Base-by-base conservation (phyloP, 306 rosid genomes). In the Oemleria cerasiformis region DNA sequence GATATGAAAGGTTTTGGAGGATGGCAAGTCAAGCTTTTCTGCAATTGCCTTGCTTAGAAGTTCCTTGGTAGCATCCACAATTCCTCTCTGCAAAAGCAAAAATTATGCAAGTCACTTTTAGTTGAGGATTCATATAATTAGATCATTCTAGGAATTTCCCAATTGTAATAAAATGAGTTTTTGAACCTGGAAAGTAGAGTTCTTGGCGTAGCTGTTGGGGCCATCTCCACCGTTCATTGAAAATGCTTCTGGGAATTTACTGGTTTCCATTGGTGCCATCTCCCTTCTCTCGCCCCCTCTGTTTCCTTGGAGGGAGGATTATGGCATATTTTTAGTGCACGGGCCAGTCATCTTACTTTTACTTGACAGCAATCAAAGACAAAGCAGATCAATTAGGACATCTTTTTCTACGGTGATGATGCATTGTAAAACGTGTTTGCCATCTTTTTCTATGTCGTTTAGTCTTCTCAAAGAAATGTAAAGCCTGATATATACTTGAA, bases 201-300 rank as follows among this genome's bases (percentile, higher is more conserved):
- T 83, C 30, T 75, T 80, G n/a, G 79, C 70, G 17, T 83, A 82
- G 74, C 83, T 72, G 63, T 72, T 53, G 42, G 81, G 79, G n/a
- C 84, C 84, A 20, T 76, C 84, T 70, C 82, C 82, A n/a, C 81
- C 79, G 11, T 79, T 76, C 83, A 79, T 79, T 20, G 81, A 55
- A 21, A 16, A 63, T 21, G 81, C 51, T 69, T 54, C 73, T 1
- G 38, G 20, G 14, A 68, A 9, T 40, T 41, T 23, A 21, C 41
- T 45, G 41, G 7, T 0, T 6, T 41, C 63, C 36, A 13, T 19
- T 68, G 47, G 36, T 36, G 48, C 61, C 47, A 50, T 68, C 36
- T 68, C 47, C 39, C 48, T 36, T 62, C 65, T 57, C 39, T 58
- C 40, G 4, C n/a, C 6, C 9, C 36, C 60, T 55, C 0, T 55